Percentiles rank a stretch among this genome's conserved stretches.
Conservation (phyloP, 2,329 filamentous ascomycete species). For the Beauveria medogensis region DNA sequence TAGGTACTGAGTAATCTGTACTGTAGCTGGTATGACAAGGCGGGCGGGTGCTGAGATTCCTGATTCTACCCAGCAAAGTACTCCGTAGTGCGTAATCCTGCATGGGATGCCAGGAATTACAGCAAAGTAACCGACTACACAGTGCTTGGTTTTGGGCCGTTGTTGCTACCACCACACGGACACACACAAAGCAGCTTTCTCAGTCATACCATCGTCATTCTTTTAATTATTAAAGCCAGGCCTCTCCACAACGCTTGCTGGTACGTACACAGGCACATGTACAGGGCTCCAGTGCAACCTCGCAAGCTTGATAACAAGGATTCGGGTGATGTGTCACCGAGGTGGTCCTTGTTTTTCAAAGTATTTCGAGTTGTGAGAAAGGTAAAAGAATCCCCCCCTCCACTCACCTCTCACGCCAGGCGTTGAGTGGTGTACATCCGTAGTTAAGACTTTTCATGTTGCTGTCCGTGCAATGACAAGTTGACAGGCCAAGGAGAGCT, state of each 20-base stretch:
- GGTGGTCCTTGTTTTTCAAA: background rate
- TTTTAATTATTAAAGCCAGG: background rate
- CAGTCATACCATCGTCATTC: background rate
- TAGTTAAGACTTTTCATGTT: background rate
- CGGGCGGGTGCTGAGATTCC: background rate
- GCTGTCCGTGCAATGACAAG: background rate
- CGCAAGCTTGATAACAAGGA: background rate
- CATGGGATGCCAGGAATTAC: background rate
- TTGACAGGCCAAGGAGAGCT: background rate
- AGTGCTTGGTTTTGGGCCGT: background rate
- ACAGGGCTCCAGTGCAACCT: background rate
- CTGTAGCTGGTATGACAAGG: too few species aligned
- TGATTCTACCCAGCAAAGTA: background rate
- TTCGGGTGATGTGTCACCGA: background rate
- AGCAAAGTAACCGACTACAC: background rate
- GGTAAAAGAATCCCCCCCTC: too few species aligned
- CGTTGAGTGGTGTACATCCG: too few species aligned
- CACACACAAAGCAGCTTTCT: too few species aligned
- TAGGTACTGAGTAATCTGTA: too few species aligned
- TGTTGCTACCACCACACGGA: too few species aligned
- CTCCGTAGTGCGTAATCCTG: background rate
- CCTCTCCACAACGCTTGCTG: conserved; percentile 1
- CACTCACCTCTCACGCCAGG: background rate
- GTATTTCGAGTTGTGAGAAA: background rate
- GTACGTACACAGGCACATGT: too few species aligned